Percentiles rank a stretch among this genome's conserved stretches.
Evolutionary conservation across 2,329 filamentous ascomycete species (phyloP).

Genomic region (Pezicula neosporulosa): DNA sequence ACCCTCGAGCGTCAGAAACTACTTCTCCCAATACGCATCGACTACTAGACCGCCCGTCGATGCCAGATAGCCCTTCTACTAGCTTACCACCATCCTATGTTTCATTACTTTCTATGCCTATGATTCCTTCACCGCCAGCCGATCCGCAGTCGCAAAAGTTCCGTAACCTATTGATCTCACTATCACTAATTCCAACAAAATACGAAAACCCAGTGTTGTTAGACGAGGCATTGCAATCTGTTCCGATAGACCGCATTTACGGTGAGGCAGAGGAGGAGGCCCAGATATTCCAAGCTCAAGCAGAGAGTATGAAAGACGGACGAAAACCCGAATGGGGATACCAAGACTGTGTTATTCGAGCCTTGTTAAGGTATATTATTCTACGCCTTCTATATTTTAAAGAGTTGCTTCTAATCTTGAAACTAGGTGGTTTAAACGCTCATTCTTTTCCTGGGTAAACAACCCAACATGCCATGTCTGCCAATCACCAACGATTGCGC

Average conservation of each 20-base stretch:
- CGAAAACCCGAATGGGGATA: conserved; percentile 90
- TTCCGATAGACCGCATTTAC: conserved; percentile 89
- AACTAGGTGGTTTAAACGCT: conserved; percentile 85
- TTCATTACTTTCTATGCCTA: conserved; percentile 60
- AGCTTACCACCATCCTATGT: conserved; percentile 55
- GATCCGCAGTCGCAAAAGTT: conserved; percentile 72
- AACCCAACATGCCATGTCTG: conserved; percentile 86
- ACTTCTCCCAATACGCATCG: conserved; percentile 21
- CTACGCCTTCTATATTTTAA: conserved; percentile 10
- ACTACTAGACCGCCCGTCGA: conserved; percentile 41
- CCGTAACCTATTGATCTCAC: conserved; percentile 75
- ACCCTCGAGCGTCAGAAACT: conserved; percentile 33
- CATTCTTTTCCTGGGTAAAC: conserved; percentile 96
- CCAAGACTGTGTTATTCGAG: conserved; percentile 91
- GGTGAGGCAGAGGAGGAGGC: conserved; percentile 90
- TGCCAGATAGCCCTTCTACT: conserved; percentile 38
- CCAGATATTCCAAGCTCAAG: conserved; percentile 82
- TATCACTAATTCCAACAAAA: conserved; percentile 85
- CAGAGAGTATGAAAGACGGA: conserved; percentile 79
- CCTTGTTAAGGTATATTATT: conserved; percentile 70
- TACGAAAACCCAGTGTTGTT: conserved; percentile 95
- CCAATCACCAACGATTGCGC: conserved; percentile 74
- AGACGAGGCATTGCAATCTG: conserved; percentile 83
- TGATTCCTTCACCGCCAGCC: conserved; percentile 72
- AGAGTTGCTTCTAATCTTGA: conserved; percentile 12